Conservation (phyloP, 1,284 basidiomycete species). For the Tetrapyrgos nigripes region DNA sequence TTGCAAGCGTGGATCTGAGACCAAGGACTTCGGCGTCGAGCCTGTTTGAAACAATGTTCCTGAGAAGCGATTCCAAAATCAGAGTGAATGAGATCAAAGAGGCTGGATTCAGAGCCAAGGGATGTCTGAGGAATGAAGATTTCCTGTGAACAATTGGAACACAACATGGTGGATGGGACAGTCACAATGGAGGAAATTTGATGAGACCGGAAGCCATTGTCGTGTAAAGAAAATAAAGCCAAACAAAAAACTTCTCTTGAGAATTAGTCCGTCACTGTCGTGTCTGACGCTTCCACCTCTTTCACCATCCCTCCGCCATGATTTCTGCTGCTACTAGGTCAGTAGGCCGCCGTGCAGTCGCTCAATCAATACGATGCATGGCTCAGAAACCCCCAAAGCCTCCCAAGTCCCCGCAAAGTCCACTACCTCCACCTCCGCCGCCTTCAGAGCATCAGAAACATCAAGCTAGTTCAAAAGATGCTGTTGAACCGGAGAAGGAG, state of each 20-base stretch:
- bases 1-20: too few relatives aligned
- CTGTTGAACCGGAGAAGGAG: neutral
- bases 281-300: neutral
- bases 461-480: neutral
- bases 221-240: neutral
- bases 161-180: too few relatives aligned
- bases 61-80: too few relatives aligned
- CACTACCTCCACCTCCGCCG: conserved; percentile 21
- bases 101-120: too few relatives aligned
- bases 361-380: conserved; percentile 39
- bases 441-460: neutral
- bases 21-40: too few relatives aligned
- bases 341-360: conserved; percentile 37
- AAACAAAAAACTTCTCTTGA: conserved; percentile 4
- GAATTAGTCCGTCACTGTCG: neutral
- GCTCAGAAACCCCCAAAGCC: conserved; percentile 34
- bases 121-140: too few relatives aligned
- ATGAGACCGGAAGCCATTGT: neutral
- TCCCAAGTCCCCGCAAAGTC: conserved; percentile 17
- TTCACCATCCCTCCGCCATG: conserved; percentile 17
- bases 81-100: too few relatives aligned
- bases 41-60: too few relatives aligned
- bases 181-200: too few relatives aligned
- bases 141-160: too few relatives aligned
- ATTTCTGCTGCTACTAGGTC: conserved; percentile 38